Percentiles rank a stretch among this genome's conserved stretches.
Evolutionary conservation across 192 early-diverging fungal species (phyloP).

Genomic region (Rhizoclosmatium sp.): DNA sequence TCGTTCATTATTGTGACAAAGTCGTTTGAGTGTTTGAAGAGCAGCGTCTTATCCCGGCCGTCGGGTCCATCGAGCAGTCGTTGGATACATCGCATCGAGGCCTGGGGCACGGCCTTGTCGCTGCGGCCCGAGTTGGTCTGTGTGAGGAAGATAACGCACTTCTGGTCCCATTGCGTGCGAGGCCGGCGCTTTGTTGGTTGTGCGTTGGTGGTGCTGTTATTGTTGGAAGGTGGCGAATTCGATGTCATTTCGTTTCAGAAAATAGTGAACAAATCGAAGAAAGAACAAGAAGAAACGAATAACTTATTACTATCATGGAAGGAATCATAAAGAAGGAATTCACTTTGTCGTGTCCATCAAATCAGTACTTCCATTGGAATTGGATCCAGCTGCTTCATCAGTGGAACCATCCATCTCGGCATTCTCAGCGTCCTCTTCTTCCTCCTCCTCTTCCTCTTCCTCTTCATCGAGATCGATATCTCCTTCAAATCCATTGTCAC

Average conservation of each 20-base stretch:
- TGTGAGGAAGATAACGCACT: neutral
- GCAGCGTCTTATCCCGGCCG: constrained; percentile 3
- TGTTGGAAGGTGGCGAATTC: too few species aligned
- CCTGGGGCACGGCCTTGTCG: neutral
- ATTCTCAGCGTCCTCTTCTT: neutral
- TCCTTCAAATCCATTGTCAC: constrained; percentile 11
- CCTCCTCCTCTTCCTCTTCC: neutral
- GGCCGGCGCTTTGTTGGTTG: neutral
- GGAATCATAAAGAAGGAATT: neutral
- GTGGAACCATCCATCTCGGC: neutral
- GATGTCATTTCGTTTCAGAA: too few species aligned
- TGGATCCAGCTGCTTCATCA: neutral
- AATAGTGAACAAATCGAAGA: neutral
- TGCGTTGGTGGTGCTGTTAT: neutral
- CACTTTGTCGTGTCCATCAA: neutral
- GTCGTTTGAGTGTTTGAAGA: constrained; percentile 15
- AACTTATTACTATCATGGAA: neutral
- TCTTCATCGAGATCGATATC: constrained; percentile 1
- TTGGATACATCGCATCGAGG: constrained; percentile 12
- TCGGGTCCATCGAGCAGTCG: neutral
- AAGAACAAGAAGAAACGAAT: neutral
- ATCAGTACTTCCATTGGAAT: neutral
- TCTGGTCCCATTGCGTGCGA: constrained; percentile 1
- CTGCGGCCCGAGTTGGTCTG: neutral
- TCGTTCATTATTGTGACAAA: constrained; percentile 15